Conservation (phyloP, 768 basidiomycete species). For the Mycena rosella region DNA sequence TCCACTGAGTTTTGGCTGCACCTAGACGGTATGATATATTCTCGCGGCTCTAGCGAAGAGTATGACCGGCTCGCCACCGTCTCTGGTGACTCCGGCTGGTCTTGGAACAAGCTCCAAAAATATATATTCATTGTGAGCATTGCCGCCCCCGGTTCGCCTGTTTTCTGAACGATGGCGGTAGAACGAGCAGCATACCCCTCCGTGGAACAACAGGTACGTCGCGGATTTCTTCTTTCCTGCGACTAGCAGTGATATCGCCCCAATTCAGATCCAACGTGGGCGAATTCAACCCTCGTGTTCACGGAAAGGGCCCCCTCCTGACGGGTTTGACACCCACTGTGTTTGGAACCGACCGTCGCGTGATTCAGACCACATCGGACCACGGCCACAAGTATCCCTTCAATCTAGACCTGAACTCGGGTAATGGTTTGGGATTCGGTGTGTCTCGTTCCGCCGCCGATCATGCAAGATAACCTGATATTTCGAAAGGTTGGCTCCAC, state of each 20-base stretch:
- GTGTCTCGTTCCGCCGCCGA: too few relatives aligned
- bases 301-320: conserved; percentile 38
- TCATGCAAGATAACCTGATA: too few relatives aligned
- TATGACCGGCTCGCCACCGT: conserved; percentile 35
- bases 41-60: conserved; percentile 39
- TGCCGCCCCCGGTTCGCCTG: too few relatives aligned
- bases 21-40: conserved; percentile 37
- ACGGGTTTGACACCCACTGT: conserved; percentile 35
- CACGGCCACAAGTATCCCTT: conserved; percentile 33
- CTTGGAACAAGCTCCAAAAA: conserved; percentile 36
- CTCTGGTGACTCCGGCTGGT: conserved; percentile 40
- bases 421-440: too few relatives aligned
- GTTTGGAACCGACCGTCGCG: conserved; percentile 35
- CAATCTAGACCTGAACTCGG: too few relatives aligned
- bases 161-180: conserved; percentile 14
- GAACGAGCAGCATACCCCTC: conserved; percentile 40
- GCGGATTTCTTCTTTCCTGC: too few relatives aligned
- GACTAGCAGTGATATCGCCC: too few relatives aligned
- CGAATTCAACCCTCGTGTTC: conserved; percentile 39
- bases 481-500: too few relatives aligned
- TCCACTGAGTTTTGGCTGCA: not conserved
- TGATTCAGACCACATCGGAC: conserved; percentile 39
- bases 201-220: conserved; percentile 42
- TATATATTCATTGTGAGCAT: conserved; percentile 31
- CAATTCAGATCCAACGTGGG: conserved; percentile 39